phyloP scores from a whole-genome alignment of 164 flowering plant species.

The Protea cynaroides region DNA sequence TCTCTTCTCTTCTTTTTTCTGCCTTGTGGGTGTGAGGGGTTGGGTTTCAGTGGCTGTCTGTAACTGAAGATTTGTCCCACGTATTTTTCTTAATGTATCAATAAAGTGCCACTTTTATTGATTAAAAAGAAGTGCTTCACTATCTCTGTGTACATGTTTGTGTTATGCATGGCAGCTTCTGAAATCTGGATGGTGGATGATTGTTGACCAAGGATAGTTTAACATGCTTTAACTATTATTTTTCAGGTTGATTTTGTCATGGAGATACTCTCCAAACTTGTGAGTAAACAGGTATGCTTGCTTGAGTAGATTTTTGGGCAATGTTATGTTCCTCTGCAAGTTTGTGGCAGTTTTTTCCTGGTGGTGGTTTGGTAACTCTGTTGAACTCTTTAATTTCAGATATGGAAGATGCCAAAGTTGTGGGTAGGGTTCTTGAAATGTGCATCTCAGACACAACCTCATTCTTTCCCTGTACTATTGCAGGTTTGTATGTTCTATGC shows the following conservation, averaged over 20 bases:
- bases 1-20: too few relatives aligned
- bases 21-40: too few relatives aligned
- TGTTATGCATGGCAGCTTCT: too few relatives aligned
- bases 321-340: neutral
- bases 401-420: conserved; percentile 96
- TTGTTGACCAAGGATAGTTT: neutral
- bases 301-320: neutral
- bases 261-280: conserved; percentile 94
- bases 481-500: conserved; percentile 38
- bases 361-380: neutral
- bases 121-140: too few relatives aligned
- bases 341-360: neutral
- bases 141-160: too few relatives aligned
- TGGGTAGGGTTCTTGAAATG: conserved; percentile 99
- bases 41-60: too few relatives aligned
- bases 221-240: conserved; percentile 7
- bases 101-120: too few relatives aligned
- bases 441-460: conserved; percentile 90
- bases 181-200: too few relatives aligned
- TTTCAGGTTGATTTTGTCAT: conserved; percentile 92
- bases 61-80: too few relatives aligned
- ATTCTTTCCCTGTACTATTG: conserved; percentile 75
- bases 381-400: conserved; percentile 32
- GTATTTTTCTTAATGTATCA: too few relatives aligned
- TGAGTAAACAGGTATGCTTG: conserved; percentile 68